phyloP scores from a whole-genome alignment of 2,329 filamentous ascomycete genomes.

The Colletotrichum sp. region DNA sequence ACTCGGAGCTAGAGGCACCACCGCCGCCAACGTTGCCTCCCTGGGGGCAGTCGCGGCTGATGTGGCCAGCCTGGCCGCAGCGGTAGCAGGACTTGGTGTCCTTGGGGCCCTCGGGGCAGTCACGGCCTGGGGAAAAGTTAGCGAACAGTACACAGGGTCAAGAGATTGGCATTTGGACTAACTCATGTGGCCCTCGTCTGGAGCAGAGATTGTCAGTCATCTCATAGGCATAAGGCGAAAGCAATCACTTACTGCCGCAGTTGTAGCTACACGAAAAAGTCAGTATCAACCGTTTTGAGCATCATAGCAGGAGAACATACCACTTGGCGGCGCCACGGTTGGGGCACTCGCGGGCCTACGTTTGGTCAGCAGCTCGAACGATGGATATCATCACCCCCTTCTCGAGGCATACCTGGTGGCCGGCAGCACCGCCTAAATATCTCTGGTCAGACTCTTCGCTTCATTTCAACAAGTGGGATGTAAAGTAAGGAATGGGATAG shows the following conservation, averaged over 20 bases:
- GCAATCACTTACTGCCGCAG: conserved; percentile 69
- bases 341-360: conserved; percentile 82
- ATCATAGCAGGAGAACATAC: conserved; percentile 51
- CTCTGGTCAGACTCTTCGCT: conserved; percentile 17
- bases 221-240: conserved; percentile 21
- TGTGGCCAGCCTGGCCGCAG: conserved; percentile 85
- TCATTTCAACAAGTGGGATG: neutral
- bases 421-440: conserved; percentile 28
- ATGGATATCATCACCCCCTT: neutral
- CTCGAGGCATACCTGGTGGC: conserved; percentile 25
- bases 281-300: conserved; percentile 18
- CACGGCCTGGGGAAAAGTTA: conserved; percentile 66
- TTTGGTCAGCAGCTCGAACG: conserved; percentile 29
- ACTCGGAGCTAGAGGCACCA: conserved; percentile 65
- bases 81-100: conserved; percentile 82
- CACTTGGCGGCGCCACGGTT: conserved; percentile 84
- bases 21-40: conserved; percentile 52
- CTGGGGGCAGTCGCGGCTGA: conserved; percentile 79
- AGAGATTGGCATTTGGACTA: conserved; percentile 40
- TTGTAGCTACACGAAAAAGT: conserved; percentile 68
- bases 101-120: conserved; percentile 89
- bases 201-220: conserved; percentile 26
- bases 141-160: conserved; percentile 12
- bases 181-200: conserved; percentile 78
- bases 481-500: neutral